phyloP scores from a whole-genome alignment of 2,329 filamentous ascomycete species.

The Penicillium thymicola region DNA sequence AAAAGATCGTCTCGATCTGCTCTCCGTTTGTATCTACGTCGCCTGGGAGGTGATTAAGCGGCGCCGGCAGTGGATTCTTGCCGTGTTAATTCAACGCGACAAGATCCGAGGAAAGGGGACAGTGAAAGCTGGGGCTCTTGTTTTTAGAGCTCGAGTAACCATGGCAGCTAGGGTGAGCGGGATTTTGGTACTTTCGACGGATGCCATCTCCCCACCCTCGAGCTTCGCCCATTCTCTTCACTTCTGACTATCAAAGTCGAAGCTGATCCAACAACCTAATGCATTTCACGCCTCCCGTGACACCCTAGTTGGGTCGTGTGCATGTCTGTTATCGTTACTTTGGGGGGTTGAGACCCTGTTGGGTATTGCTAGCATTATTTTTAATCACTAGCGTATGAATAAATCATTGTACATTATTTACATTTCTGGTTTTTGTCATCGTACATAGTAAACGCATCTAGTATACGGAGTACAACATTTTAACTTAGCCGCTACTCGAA shows the following conservation, averaged over 20 bases:
- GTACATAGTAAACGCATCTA: background rate
- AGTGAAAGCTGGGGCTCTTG: background rate
- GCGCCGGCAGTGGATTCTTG: constrained; percentile 11
- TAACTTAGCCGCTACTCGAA: background rate
- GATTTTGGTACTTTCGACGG: constrained; percentile 16
- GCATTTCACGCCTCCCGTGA: background rate
- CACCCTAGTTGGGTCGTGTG: constrained; percentile 1
- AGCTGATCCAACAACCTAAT: constrained; percentile 9
- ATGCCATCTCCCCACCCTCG: constrained; percentile 5
- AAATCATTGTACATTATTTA: constrained; percentile 24
- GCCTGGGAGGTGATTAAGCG: constrained; percentile 17
- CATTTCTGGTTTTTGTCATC: background rate
- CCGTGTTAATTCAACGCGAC: background rate
- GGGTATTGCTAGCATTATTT: constrained; percentile 22
- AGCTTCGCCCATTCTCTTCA: constrained; percentile 10
- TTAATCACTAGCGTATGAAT: constrained; percentile 24
- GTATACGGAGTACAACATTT: background rate
- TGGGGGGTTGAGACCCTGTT: constrained; percentile 5
- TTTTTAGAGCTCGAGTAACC: constrained; percentile 2
- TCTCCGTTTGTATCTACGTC: constrained; percentile 12
- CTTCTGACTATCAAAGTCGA: constrained; percentile 17
- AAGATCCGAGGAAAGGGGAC: constrained; percentile 2
- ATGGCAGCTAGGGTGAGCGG: constrained; percentile 6
- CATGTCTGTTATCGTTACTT: constrained; percentile 2
- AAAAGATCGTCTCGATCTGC: constrained; percentile 3